Conservation (phyloP, 129 eudicot species). For the Gnaphalium uliginosum region DNA sequence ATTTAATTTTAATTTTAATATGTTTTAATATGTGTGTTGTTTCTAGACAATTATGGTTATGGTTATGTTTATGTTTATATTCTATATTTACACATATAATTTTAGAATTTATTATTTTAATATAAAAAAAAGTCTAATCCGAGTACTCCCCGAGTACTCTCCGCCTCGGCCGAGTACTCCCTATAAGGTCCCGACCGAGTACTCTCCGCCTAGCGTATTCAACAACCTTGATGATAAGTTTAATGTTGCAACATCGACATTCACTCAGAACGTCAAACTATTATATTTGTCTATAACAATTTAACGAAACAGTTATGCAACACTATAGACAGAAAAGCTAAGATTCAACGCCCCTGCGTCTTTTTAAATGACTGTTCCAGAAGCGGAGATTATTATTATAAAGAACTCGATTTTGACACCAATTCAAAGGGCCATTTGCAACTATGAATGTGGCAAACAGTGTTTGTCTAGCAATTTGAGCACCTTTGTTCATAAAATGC, state of each 20-base stretch:
- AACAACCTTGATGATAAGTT: no score
- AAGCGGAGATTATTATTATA: neutral
- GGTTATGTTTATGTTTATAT: no score
- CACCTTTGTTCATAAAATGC: neutral
- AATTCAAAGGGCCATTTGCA: neutral
- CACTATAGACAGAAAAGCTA: neutral
- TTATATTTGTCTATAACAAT: neutral
- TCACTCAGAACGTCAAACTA: neutral
- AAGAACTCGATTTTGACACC: neutral
- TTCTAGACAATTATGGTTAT: no score
- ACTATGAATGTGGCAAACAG: neutral
- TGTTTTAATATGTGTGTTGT: no score
- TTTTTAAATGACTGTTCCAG: neutral
- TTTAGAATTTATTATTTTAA: no score
- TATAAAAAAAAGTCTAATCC: no score
- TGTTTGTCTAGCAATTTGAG: neutral
- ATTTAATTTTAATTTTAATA: no score
- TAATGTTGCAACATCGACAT: neutral
- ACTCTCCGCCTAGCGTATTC: no score
- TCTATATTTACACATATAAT: no score
- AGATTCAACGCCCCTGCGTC: neutral
- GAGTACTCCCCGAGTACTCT: no score
- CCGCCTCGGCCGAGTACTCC: no score
- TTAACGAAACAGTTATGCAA: neutral
- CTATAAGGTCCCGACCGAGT: no score